A percentile compares a stretch with the other conserved stretches of the same genome.
Conservation (phyloP, 2,329 filamentous ascomycete species). For the Seiridium unicorne region DNA sequence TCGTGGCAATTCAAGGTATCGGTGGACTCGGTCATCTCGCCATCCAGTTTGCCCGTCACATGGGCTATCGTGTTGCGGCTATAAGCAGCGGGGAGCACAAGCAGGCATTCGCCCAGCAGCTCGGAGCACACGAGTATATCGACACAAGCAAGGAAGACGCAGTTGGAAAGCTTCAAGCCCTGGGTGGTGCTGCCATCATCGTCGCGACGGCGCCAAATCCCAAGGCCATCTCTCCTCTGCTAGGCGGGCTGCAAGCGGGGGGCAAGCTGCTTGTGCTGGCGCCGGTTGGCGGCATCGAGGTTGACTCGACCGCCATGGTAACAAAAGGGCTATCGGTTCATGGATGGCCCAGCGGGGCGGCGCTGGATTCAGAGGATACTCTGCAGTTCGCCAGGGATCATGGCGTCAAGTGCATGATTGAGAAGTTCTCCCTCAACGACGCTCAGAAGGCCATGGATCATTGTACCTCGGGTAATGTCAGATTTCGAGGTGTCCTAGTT, state of each 20-base stretch:
- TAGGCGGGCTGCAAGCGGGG: conserved; percentile 12
- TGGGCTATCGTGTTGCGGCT: conserved; percentile 63
- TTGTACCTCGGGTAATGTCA: no score
- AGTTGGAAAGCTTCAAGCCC: conserved; percentile 7
- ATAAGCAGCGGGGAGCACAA: conserved; percentile 47
- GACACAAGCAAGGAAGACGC: conserved; percentile 14
- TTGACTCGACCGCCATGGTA: conserved; percentile 13
- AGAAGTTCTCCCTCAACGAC: conserved; percentile 14
- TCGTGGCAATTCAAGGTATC: conserved; percentile 52
- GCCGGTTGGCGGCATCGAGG: conserved; percentile 11
- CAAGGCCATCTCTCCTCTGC: conserved; percentile 10
- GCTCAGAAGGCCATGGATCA: conserved; percentile 10
- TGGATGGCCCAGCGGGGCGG: conserved; percentile 13
- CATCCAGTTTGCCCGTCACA: conserved; percentile 62
- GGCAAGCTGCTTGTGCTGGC: conserved; percentile 15
- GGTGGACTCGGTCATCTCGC: conserved; percentile 66
- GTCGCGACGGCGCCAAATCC: conserved; percentile 12
- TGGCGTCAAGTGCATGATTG: conserved; percentile 11
- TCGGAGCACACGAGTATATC: conserved; percentile 58
- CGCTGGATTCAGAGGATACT: conserved; percentile 12
- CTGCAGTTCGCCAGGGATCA: conserved; percentile 14
- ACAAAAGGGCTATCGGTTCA: conserved; percentile 14
- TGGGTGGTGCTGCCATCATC: conserved; percentile 11
- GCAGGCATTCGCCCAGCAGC: conserved; percentile 48
- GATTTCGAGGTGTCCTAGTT: no score